These are phyloP conservation scores for Chlorella variabilis DNA, from an alignment of 163 green algal species.

Conservation along the genomic window DNA sequence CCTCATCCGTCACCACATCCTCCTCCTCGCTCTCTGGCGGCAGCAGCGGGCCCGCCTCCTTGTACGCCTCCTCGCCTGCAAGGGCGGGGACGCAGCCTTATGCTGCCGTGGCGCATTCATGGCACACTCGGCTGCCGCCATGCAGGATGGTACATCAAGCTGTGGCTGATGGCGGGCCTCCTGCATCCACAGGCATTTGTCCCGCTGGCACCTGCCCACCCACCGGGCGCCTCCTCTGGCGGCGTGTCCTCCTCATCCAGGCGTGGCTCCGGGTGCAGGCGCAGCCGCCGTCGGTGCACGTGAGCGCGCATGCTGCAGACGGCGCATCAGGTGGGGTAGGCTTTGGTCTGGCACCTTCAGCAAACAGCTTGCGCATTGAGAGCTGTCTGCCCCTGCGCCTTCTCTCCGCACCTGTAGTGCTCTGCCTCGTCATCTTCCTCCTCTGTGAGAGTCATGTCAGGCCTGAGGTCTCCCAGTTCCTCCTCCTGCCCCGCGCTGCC, in stretches of 20 bases:
- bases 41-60: slow-evolving; percentile 32
- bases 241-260: slow-evolving; percentile 25
- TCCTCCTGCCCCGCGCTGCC: not conserved
- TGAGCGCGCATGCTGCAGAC: slow-evolving; percentile 4
- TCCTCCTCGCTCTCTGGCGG: slow-evolving; percentile 16
- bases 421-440: slow-evolving; percentile 28
- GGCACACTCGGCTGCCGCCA: too few relatives aligned
- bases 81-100: not conserved
- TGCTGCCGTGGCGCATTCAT: too few relatives aligned
- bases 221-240: slow-evolving; percentile 15
- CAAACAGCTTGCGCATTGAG: too few relatives aligned
- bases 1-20: slow-evolving; percentile 13
- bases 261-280: not conserved
- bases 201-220: too few relatives aligned
- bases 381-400: too few relatives aligned
- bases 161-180: too few relatives aligned
- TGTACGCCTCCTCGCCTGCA: slow-evolving; percentile 36
- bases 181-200: too few relatives aligned
- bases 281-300: slow-evolving; percentile 21
- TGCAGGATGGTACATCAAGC: too few relatives aligned
- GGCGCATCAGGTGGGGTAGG: too few relatives aligned
- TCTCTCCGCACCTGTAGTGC: slow-evolving; percentile 13
- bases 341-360: too few relatives aligned
- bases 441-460: slow-evolving; percentile 16
- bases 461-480: not conserved